A percentile compares a stretch with the other conserved stretches of the same genome.
Evolutionary conservation across 441 rosid genomes (phyloP).

Genomic region (Breynia disticha): DNA sequence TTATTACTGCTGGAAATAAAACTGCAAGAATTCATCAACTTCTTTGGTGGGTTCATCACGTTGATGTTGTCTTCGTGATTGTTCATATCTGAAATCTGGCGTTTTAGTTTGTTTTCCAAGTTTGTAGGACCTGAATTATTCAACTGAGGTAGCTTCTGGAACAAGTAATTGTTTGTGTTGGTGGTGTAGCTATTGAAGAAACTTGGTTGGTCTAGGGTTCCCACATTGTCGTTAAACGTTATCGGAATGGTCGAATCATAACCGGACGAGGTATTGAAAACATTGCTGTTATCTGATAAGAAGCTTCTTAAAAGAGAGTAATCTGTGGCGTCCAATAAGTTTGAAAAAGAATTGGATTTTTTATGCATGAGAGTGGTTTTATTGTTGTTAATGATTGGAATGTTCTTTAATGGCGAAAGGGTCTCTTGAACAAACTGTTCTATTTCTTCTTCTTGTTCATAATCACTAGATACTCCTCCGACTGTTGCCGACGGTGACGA

Average conservation of each 20-base stretch:
- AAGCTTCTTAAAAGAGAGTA: constrained; percentile 48
- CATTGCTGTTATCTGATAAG: constrained; percentile 40
- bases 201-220: constrained; percentile 18
- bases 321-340: constrained; percentile 68
- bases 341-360: constrained; percentile 63
- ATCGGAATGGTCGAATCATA: constrained; percentile 25
- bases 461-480: constrained; percentile 26
- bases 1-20: constrained; percentile 23
- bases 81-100: constrained; percentile 32
- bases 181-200: constrained; percentile 11
- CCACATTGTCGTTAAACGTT: constrained; percentile 3
- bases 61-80: constrained; percentile 18
- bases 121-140: constrained; percentile 28
- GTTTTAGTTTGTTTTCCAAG: constrained; percentile 41
- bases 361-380: constrained; percentile 41
- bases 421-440: constrained; percentile 32
- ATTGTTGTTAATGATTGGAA: constrained; percentile 17
- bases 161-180: constrained; percentile 24
- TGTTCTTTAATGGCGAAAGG: constrained; percentile 26
- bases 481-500: constrained; percentile 35
- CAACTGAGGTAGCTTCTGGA: constrained; percentile 46
- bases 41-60: constrained; percentile 37
- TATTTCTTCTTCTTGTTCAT: constrained; percentile 51
- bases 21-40: constrained; percentile 30
- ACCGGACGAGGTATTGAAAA: constrained; percentile 13